phyloP scores from a whole-genome alignment of 345 rosid genomes.

The Lenwebbia sp. region DNA sequence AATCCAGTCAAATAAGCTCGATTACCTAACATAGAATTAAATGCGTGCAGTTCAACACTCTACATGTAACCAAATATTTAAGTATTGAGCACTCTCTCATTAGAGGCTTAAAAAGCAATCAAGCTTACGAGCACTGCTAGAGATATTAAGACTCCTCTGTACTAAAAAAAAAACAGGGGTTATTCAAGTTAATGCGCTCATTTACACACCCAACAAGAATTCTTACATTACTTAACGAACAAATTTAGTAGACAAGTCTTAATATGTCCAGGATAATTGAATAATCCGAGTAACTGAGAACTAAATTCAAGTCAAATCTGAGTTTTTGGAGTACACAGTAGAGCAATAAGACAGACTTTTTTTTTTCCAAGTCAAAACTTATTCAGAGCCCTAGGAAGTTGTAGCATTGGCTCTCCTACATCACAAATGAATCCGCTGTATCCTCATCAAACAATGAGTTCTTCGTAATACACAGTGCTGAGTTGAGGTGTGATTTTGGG shows the following conservation, averaged over 20 bases:
- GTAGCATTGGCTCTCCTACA: not conserved
- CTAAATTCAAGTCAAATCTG: not conserved
- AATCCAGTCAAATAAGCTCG: not conserved
- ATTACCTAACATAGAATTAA: not conserved
- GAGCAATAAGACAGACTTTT: not conserved
- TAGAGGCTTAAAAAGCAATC: not conserved
- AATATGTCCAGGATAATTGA: not conserved
- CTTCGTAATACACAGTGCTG: not conserved
- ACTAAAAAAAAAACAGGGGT: not conserved
- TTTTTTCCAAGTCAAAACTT: too few relatives aligned
- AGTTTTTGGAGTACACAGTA: not conserved
- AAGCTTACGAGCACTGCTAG: not conserved
- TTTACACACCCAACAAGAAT: not conserved
- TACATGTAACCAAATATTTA: not conserved
- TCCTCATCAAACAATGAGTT: not conserved
- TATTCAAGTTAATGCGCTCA: not conserved
- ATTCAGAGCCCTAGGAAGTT: not conserved
- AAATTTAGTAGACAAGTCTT: not conserved
- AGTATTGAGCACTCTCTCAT: accelerated
- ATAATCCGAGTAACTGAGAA: not conserved
- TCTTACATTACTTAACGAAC: not conserved
- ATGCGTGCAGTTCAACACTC: not conserved
- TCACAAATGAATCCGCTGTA: not conserved
- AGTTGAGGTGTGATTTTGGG: not conserved
- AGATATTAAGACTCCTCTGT: not conserved